Percentiles rank a stretch among this genome's conserved stretches.
phyloP scores from a whole-genome alignment of 345 rosid species.

The Viola odorata region DNA sequence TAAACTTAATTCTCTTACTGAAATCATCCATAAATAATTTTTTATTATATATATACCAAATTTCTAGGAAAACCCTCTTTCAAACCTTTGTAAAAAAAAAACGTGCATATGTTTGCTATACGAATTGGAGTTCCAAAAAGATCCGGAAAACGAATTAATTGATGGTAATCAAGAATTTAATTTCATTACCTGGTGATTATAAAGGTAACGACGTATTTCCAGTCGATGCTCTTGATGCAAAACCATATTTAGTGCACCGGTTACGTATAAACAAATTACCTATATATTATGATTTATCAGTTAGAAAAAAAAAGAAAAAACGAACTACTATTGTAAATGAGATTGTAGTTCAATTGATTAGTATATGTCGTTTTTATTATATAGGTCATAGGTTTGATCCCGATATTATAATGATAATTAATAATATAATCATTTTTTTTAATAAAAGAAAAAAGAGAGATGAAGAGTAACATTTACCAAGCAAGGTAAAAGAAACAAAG shows the following conservation, averaged over 20 bases:
- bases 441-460: not conserved
- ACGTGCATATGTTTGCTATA: too few relatives aligned
- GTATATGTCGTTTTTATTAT: not conserved
- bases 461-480: constrained; percentile 28
- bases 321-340: not conserved
- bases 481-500: constrained; percentile 63
- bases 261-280: constrained; percentile 55
- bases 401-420: not conserved
- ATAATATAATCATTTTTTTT: too few relatives aligned
- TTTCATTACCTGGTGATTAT: constrained; percentile 58
- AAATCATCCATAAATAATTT: too few relatives aligned
- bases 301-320: not conserved
- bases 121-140: too few relatives aligned
- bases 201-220: constrained; percentile 51
- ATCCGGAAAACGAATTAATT: not conserved
- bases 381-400: too few relatives aligned
- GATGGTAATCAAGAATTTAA: not conserved
- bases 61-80: too few relatives aligned
- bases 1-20: too few relatives aligned
- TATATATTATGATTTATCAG: constrained; percentile 5
- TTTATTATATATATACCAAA: too few relatives aligned
- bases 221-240: constrained; percentile 30
- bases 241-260: constrained; percentile 32
- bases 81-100: too few relatives aligned
- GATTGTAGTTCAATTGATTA: not conserved